A percentile compares a stretch with the other conserved stretches of the same genome.
Conservation (phyloP, 2,329 filamentous ascomycete species). For the Aquanectria penicillioides region DNA sequence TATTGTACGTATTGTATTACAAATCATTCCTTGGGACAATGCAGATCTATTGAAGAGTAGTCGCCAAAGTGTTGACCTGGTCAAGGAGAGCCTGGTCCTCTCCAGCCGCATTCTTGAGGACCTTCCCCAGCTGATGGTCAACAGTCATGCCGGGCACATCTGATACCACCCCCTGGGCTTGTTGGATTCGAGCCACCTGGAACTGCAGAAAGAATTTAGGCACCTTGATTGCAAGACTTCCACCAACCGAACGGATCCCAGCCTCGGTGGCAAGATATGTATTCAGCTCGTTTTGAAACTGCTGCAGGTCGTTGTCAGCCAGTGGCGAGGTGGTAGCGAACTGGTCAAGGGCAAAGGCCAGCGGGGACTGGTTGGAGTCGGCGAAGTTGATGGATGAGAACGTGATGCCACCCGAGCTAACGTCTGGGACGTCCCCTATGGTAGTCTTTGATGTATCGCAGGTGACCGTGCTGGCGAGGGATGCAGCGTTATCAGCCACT, state of each 20-base stretch:
- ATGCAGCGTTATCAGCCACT: constrained; percentile 53
- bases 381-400: constrained; percentile 69
- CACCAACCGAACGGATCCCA: constrained; percentile 63
- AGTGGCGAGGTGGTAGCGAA: constrained; percentile 64
- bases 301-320: constrained; percentile 57
- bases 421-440: constrained; percentile 65
- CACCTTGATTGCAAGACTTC: constrained; percentile 65
- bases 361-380: constrained; percentile 56
- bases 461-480: constrained; percentile 57
- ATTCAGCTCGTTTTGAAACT: constrained; percentile 64
- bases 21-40: constrained; percentile 14
- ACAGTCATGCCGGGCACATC: constrained; percentile 62
- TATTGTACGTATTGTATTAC: constrained; percentile 30
- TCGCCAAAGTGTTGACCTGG: constrained; percentile 58
- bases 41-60: constrained; percentile 29
- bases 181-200: constrained; percentile 68
- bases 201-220: constrained; percentile 72
- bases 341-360: constrained; percentile 62
- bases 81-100: constrained; percentile 61
- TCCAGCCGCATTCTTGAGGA: constrained; percentile 62
- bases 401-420: constrained; percentile 58
- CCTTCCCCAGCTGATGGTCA: constrained; percentile 67
- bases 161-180: constrained; percentile 66
- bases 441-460: constrained; percentile 60
- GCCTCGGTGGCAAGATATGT: constrained; percentile 69